phyloP scores from a whole-genome alignment of 345 rosid genomes.

The Gossypium stocksii region DNA sequence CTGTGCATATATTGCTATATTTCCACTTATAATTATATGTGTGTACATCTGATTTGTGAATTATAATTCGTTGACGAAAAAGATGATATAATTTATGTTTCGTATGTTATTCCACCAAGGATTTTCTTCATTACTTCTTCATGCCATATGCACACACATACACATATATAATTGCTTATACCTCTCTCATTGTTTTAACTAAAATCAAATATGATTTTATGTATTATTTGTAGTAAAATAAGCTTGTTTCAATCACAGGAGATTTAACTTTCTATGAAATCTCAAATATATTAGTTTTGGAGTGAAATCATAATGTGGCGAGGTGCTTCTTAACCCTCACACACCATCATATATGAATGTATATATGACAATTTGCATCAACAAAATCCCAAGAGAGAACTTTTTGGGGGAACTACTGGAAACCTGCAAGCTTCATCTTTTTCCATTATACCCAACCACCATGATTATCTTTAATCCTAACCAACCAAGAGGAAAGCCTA shows the following conservation, averaged over 20 bases:
- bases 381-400: slow-evolving; percentile 4
- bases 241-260: no score
- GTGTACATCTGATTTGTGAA: no score
- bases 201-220: not conserved
- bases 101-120: not conserved
- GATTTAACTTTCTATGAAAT: no score
- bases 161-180: no score
- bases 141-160: not conserved
- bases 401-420: slow-evolving; percentile 7
- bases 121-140: not conserved
- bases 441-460: slow-evolving; percentile 8
- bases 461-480: no score
- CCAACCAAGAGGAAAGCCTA: not conserved
- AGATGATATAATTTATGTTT: not conserved
- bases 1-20: no score
- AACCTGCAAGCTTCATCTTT: slow-evolving; percentile 21
- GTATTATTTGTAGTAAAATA: not conserved
- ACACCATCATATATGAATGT: no score
- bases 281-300: no score
- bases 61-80: no score
- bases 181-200: no score
- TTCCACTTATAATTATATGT: no score
- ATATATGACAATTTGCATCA: not conserved
- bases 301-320: no score
- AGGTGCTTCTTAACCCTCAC: not conserved